Evolutionary conservation across 805 yeast species (phyloP).

Genomic region (Nakazawaea laoshanensis): DNA sequence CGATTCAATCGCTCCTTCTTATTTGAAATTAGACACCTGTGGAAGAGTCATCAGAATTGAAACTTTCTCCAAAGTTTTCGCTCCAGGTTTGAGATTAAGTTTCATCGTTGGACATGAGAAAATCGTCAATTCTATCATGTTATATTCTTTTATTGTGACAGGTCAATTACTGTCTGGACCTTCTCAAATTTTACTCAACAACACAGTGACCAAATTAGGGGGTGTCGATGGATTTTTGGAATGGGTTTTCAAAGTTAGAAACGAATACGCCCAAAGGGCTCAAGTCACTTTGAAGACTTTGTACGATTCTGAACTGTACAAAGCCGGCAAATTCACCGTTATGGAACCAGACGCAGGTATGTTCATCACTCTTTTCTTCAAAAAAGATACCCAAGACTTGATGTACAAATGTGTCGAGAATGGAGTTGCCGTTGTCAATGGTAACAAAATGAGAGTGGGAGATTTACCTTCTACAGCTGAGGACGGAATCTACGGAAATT

Average conservation of each 20-base stretch:
- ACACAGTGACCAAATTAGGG: conserved; percentile 29
- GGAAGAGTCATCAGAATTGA: conserved; percentile 49
- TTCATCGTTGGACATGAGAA: conserved; percentile 39
- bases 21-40: conserved; percentile 36
- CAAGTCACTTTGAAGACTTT: conserved; percentile 27
- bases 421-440: conserved; percentile 52
- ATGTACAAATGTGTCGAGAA: conserved; percentile 31
- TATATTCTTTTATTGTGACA: conserved; percentile 28
- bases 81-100: conserved; percentile 50
- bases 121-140: conserved; percentile 27
- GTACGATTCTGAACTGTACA: conserved; percentile 25
- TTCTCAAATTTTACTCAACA: conserved; percentile 36
- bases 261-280: conserved; percentile 34
- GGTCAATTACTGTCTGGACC: conserved; percentile 42
- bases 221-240: conserved; percentile 36
- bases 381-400: conserved; percentile 22
- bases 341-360: conserved; percentile 43
- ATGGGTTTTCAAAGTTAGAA: conserved; percentile 41
- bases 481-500: conserved; percentile 29
- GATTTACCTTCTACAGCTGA: conserved; percentile 19
- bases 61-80: conserved; percentile 46
- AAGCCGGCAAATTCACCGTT: conserved; percentile 25
- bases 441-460: conserved; percentile 45
- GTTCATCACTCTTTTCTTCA: conserved; percentile 25
- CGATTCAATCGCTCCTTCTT: conserved; percentile 33